Percentiles rank a stretch among this genome's conserved stretches.
phyloP scores from a whole-genome alignment of 306 rosid species.

The Mimosa bimucronata region DNA sequence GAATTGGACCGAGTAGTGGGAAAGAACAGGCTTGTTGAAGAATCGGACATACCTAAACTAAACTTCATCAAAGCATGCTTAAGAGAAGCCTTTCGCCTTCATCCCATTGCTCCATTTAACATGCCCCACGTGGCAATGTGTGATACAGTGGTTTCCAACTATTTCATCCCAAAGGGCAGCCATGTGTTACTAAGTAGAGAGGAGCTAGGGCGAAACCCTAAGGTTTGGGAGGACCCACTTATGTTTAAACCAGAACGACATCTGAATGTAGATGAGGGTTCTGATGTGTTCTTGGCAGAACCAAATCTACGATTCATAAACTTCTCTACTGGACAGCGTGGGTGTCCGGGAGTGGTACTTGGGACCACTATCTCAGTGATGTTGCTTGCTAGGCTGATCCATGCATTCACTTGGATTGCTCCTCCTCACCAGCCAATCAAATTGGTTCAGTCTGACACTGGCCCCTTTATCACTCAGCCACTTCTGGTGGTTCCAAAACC shows the following conservation, averaged over 20 bases:
- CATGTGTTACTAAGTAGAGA: slow-evolving; percentile 44
- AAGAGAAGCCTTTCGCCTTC: slow-evolving; percentile 1
- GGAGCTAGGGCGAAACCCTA: slow-evolving; percentile 41
- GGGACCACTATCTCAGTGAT: background rate
- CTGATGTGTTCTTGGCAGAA: background rate
- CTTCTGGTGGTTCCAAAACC: background rate
- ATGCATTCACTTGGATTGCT: background rate
- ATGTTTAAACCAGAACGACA: background rate
- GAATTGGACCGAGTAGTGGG: background rate
- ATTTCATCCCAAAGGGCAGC: slow-evolving; percentile 57
- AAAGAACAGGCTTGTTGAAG: background rate
- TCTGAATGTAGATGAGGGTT: background rate
- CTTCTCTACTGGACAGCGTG: background rate
- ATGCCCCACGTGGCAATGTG: background rate
- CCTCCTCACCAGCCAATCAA: background rate
- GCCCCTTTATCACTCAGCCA: background rate
- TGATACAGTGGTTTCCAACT: slow-evolving; percentile 34
- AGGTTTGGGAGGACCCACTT: slow-evolving; percentile 21
- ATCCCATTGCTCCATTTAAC: background rate
- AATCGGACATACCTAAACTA: background rate
- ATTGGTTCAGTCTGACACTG: background rate
- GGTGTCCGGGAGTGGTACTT: background rate
- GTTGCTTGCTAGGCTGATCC: background rate
- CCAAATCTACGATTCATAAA: background rate
- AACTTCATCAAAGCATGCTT: background rate